Conservation (phyloP, 2,329 filamentous ascomycete genomes). For the Clonostachys byssicola region DNA sequence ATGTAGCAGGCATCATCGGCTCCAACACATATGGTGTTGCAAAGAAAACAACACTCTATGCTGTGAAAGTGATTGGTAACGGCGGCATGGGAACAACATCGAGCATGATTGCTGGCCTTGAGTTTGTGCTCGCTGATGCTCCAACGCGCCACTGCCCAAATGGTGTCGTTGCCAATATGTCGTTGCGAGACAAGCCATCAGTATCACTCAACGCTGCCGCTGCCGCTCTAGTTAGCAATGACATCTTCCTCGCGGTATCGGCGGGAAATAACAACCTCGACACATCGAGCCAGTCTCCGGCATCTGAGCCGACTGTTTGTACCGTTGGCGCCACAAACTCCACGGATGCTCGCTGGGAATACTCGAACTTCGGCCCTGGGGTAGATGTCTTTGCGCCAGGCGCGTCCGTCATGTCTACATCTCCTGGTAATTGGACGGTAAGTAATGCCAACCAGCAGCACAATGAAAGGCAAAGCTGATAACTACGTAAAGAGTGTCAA, state of each 20-base stretch:
- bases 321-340: conserved; percentile 57
- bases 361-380: conserved; percentile 52
- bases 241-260: conserved; percentile 23
- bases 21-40: conserved; percentile 59
- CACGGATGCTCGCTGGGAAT: conserved; percentile 39
- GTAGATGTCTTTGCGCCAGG: conserved; percentile 56
- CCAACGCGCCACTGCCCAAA: conserved; percentile 31
- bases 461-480: neutral
- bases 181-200: conserved; percentile 47
- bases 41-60: conserved; percentile 49
- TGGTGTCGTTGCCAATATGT: conserved; percentile 61
- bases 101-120: conserved; percentile 52
- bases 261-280: conserved; percentile 19
- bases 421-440: conserved; percentile 29
- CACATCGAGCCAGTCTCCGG: conserved; percentile 45
- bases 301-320: conserved; percentile 50
- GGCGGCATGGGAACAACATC: conserved; percentile 27
- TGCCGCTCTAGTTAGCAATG: conserved; percentile 58
- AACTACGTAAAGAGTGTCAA: neutral
- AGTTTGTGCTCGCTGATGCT: conserved; percentile 46
- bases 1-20: conserved; percentile 59
- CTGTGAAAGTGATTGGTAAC: conserved; percentile 57
- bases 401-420: conserved; percentile 44
- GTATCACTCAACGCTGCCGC: conserved; percentile 50
- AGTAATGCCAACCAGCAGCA: conserved; percentile 3